Percentiles rank a stretch among this genome's conserved stretches.
phyloP scores from a whole-genome alignment of 768 basidiomycete genomes.

The Pulveroboletus sp. region DNA sequence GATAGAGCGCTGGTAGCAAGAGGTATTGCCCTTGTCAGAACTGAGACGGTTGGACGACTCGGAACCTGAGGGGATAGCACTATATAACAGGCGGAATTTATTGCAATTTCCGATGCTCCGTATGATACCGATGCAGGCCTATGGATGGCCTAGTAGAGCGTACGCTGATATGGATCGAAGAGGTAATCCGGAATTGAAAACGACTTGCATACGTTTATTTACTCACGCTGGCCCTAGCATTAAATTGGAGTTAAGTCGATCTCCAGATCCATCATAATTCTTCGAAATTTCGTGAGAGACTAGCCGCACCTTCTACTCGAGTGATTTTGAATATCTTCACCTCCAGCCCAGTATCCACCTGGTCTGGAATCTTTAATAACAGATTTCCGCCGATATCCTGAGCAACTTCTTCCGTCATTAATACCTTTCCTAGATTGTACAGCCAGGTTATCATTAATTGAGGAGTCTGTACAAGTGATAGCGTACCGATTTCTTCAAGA shows the following conservation, averaged over 20 bases:
- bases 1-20: not conserved
- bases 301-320: slow-evolving; percentile 3
- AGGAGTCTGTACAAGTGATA: not conserved
- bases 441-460: not conserved
- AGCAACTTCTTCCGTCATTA: slow-evolving; percentile 29
- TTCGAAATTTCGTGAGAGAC: slow-evolving; percentile 3
- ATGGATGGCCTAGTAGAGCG: slow-evolving; percentile 3
- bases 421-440: slow-evolving; percentile 18
- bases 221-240: not conserved
- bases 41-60: not conserved
- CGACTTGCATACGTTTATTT: not conserved
- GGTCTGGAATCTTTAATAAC: slow-evolving; percentile 28
- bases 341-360: slow-evolving; percentile 32
- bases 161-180: slow-evolving; percentile 7
- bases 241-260: slow-evolving; percentile 7
- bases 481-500: slow-evolving; percentile 33
- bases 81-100: slow-evolving; percentile 1
- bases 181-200: slow-evolving; percentile 10
- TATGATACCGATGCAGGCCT: not conserved
- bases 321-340: slow-evolving; percentile 48
- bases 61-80: not conserved
- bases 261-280: slow-evolving; percentile 15
- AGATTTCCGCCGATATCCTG: slow-evolving; percentile 12
- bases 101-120: slow-evolving; percentile 1
- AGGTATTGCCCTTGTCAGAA: slow-evolving; percentile 1